These are phyloP conservation scores for Plantago ovata DNA, from an alignment of 257 asterid genomes.

Conservation along the genomic window DNA sequence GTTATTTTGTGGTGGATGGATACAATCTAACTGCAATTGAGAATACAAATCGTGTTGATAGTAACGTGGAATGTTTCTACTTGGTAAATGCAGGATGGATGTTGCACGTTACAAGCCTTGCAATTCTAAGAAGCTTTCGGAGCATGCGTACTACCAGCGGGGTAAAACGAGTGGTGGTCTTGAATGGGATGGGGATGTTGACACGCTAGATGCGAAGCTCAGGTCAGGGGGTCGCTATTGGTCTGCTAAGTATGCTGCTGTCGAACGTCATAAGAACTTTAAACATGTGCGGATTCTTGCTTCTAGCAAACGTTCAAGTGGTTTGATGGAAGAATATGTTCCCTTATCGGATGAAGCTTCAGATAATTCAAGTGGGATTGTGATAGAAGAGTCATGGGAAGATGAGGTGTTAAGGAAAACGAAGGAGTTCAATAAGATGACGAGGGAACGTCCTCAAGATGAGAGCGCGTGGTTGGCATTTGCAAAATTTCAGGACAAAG, in stretches of 20 bases:
- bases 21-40: neutral
- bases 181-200: constrained; percentile 65
- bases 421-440: constrained; percentile 75
- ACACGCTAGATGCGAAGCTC: constrained; percentile 59
- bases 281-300: constrained; percentile 65
- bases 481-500: constrained; percentile 90
- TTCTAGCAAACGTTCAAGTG: constrained; percentile 35
- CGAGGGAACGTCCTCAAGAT: constrained; percentile 87
- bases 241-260: constrained; percentile 75
- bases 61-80: constrained; percentile 18
- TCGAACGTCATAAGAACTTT: constrained; percentile 84
- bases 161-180: constrained; percentile 33
- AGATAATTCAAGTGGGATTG: constrained; percentile 28
- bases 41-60: neutral
- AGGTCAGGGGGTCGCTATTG: constrained; percentile 89
- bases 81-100: constrained; percentile 75
- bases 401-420: constrained; percentile 78
- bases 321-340: constrained; percentile 43
- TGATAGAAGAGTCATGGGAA: constrained; percentile 92
- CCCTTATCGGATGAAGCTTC: constrained; percentile 49
- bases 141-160: constrained; percentile 25
- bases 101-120: constrained; percentile 83
- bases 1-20: neutral
- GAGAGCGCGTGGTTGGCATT: constrained; percentile 75
- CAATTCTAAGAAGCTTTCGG: constrained; percentile 45